Base-by-base conservation (phyloP, 2,329 filamentous ascomycete species). In the Hypoxylon sp. region DNA sequence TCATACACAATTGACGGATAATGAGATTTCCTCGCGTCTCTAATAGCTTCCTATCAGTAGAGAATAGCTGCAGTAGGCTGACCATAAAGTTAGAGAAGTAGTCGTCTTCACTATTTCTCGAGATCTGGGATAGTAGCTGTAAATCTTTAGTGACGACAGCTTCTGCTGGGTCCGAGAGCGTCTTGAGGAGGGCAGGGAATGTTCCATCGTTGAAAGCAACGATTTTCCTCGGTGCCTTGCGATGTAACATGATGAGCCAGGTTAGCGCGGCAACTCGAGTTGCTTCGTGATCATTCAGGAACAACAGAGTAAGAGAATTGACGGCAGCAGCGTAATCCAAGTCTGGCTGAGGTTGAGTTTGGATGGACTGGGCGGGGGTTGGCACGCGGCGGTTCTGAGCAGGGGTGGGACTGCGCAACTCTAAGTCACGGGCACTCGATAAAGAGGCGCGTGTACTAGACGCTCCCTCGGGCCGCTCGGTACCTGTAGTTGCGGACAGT, bases 21-120 rank as follows among this genome's bases (percentile, higher is more conserved):
- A 99, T 99, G 37, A 99, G 85, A 76, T 99, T 99, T 7, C 97
- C 96, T 62, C 96, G 87, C 1, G 92, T 96, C 81, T 99, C 96
- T 6, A 99, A 85, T 24, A 99, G 85, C 74, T 93, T 92, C 32
- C 96, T 88, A 78, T 99, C 96, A 0, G 96, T 98, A 46, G 93
- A 97, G 78, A 99, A 99, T 0, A 99, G 87, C 77, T 98, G 96
- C 47, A 99, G 84, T 8, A 99, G 84, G 77, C 97, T 97, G 67
- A 98, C 92, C 96, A 99, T 99, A 79, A 99, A 99, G 24, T 95
- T 97, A 1, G 93, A 92, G 78, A 99, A 99, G 80, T 98, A 98
- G 71, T 94, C 93, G 76, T 99, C 96, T 75, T 98, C 96, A 77
- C 94, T 98, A 74, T 98, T 97, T 71, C 92, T 90, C 2, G 95